Evolutionary conservation across 306 rosid species (phyloP).

Genomic region (Trichosanthes cucumerina): DNA sequence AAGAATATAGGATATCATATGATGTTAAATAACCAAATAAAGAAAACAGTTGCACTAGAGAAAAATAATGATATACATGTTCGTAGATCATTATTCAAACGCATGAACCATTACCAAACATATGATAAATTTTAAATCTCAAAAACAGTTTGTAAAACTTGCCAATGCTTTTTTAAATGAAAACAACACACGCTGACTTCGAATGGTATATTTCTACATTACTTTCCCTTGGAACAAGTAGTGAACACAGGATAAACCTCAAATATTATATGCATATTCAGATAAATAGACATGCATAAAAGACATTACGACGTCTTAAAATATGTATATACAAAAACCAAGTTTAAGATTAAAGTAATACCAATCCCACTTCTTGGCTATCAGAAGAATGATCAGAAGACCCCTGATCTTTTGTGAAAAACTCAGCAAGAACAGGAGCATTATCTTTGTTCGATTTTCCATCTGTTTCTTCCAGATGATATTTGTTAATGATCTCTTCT

Average conservation of each 20-base stretch:
- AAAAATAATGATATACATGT: not conserved
- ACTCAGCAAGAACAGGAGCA: slow-evolving; percentile 1
- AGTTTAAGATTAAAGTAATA: slow-evolving; percentile 7
- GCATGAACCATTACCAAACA: not conserved
- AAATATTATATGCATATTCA: not conserved
- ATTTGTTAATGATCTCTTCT: slow-evolving; percentile 39
- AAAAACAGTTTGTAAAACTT: not conserved
- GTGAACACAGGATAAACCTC: not conserved
- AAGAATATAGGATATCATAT: not conserved
- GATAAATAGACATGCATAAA: not conserved
- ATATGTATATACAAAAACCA: not conserved
- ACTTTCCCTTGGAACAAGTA: not conserved
- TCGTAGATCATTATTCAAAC: not conserved
- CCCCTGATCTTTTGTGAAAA: slow-evolving; percentile 3
- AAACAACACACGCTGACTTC: not conserved
- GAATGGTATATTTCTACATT: not conserved
- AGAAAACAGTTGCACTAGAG: not conserved
- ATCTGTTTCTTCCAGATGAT: slow-evolving; percentile 23
- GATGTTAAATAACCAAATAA: not conserved
- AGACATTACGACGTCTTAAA: not conserved
- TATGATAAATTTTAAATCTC: not conserved
- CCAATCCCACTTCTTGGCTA: slow-evolving; percentile 19
- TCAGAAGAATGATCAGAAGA: slow-evolving; percentile 15
- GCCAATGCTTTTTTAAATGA: not conserved
- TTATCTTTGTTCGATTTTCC: slow-evolving; percentile 13